These are phyloP conservation scores for Hydnomerulius pinastri DNA, from an alignment of 768 basidiomycete species.

Conservation along the genomic window DNA sequence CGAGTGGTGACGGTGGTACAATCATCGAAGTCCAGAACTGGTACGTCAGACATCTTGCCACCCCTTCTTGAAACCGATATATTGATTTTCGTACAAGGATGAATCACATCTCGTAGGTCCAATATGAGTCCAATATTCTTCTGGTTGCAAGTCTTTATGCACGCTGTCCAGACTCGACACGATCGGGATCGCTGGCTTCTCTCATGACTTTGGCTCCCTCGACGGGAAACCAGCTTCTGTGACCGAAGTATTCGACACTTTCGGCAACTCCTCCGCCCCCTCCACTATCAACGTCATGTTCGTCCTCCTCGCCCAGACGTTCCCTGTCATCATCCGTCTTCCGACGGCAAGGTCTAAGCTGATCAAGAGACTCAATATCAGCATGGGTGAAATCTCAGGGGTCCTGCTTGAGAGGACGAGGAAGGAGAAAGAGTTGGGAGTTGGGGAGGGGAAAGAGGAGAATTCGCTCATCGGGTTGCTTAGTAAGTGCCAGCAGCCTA, in stretches of 20 bases:
- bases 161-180: conserved; percentile 42
- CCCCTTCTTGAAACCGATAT: background rate
- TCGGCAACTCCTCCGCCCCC: conserved; percentile 18
- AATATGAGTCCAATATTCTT: background rate
- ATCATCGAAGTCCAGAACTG: conserved; percentile 52
- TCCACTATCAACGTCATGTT: conserved; percentile 8
- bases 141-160: background rate
- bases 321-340: conserved; percentile 34
- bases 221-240: conserved; percentile 35
- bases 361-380: conserved; percentile 25
- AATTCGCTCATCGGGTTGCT: conserved; percentile 41
- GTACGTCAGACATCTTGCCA: conserved; percentile 22
- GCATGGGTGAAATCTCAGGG: conserved; percentile 36
- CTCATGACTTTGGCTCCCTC: conserved; percentile 45
- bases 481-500: conserved; percentile 19
- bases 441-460: conserved; percentile 31
- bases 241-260: conserved; percentile 25
- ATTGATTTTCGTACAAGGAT: no score
- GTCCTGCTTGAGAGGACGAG: conserved; percentile 33
- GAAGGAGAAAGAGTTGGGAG: conserved; percentile 33
- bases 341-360: conserved; percentile 32
- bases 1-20: conserved; percentile 22
- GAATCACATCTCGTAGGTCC: conserved; percentile 45
- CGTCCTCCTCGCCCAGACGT: conserved; percentile 25
- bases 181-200: conserved; percentile 47